Percentiles rank a stretch among this genome's conserved stretches.
Conservation (phyloP, 2,329 filamentous ascomycete species). For the Pseudocercospora crystallina region DNA sequence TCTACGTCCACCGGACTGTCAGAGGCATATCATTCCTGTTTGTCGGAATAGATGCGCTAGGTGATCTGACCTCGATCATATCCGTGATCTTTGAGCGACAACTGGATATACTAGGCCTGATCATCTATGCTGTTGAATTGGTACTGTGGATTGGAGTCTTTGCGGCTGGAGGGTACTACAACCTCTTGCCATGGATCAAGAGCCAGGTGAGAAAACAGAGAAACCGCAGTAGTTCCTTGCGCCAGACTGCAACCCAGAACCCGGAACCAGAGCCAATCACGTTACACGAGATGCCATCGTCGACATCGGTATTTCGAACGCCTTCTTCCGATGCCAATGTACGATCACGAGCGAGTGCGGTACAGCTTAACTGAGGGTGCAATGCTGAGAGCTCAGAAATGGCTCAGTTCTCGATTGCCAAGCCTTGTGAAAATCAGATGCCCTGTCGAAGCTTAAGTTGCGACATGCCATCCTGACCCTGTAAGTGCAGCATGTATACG, state of each 20-base stretch:
- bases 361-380: too few relatives aligned
- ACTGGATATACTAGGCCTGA: slow-evolving; percentile 61
- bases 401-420: too few relatives aligned
- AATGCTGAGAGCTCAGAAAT: too few relatives aligned
- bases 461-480: too few relatives aligned
- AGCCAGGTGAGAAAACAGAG: slow-evolving; percentile 32
- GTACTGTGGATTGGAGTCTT: slow-evolving; percentile 67
- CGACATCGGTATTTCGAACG: slow-evolving; percentile 64
- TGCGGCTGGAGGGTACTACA: slow-evolving; percentile 64
- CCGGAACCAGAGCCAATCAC: slow-evolving; percentile 31
- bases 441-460: too few relatives aligned
- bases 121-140: slow-evolving; percentile 67
- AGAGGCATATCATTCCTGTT: slow-evolving; percentile 72
- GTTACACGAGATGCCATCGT: slow-evolving; percentile 56
- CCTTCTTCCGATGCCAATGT: slow-evolving; percentile 44
- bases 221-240: background rate
- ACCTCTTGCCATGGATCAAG: slow-evolving; percentile 59
- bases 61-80: slow-evolving; percentile 65
- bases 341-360: slow-evolving; percentile 18
- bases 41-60: slow-evolving; percentile 67
- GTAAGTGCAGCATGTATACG: too few relatives aligned
- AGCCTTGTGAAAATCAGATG: too few relatives aligned
- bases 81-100: slow-evolving; percentile 63
- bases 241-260: background rate
- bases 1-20: slow-evolving; percentile 65